Base-by-base conservation (phyloP, 495 filamentous ascomycete genomes). In the Podospora pseudopauciseta region DNA sequence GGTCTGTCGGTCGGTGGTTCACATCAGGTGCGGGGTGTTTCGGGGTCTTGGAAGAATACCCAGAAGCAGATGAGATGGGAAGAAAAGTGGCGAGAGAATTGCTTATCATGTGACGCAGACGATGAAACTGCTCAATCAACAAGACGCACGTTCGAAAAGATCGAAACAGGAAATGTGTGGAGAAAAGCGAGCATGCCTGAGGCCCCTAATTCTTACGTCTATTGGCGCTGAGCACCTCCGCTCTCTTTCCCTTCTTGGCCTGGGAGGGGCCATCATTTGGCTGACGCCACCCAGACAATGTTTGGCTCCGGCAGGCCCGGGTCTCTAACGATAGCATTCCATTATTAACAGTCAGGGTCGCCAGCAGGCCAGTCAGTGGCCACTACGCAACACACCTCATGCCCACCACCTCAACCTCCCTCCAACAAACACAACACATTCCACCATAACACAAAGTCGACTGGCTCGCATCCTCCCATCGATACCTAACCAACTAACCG, bases 261-360 rank as follows among this genome's bases (percentile, higher is more conserved):
- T 49, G 39, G 39, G 39, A 32, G 30, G 34, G 32, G 13, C 19
- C 57, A 54, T 65, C 32, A 57, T 60, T 56, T 56, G 34, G 65
- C 59, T 63, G 49, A 63, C 59, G 66, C 66, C 66, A 58, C 66
- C 60, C 30, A 16, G 18, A 26, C 65, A 28, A 27, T 58, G 55
- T 58, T 58, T 44, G 28, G 30, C 30, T 27, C 60, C 66, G 66
- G 66, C 23, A 53, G 16, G 49, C 44, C 60, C 60, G 66, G 66
- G 60, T 16, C 11, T 30, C 59, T 26, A 53, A 55, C 55, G 54
- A 66, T 58, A 66, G 19, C 32, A 23, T 30, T 27, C 26, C 63
- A 65, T 58, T 54, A 58, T 26, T 30, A 27, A 60, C 60, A 63
- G 18, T 2, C 9, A 13, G 39, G 39, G 39, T 49, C 39, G 39